Evolutionary conservation across 2,329 filamentous ascomycete species (phyloP), one percentile per base, ranked within the genome.

Genomic region (Amauroascus niger): DNA sequence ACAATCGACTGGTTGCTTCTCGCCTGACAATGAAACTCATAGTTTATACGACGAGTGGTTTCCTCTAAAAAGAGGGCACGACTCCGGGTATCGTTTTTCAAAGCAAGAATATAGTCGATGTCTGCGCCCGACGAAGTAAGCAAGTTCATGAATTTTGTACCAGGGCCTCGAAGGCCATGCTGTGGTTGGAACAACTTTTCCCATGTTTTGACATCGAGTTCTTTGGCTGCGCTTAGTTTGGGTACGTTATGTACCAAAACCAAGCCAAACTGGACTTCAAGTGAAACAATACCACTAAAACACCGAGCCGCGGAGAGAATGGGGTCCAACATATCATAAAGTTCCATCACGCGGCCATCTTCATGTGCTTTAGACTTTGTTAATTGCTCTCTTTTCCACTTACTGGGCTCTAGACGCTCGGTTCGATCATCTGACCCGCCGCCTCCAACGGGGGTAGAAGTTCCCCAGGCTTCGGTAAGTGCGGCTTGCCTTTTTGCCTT

Each of bases 61-160:
- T 51, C 32, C 3, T 46, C 26, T 5, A 22, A 61, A 39, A 71
- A 71, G 0, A 70, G 43, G 0, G 56, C 59, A 24, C 18, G 48
- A 35, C n/a, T 41, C 6, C 51, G 52, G 39, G 61, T 58, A 9
- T 58, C 57, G 9, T 59, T 62, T 37, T 65, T 65, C 33, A 71
- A 45, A 54, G 67, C 63, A 8, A 74, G 58, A 6, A 71, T 61
- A 47, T 67, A 58, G 52, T 74, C 70, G 44, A 72, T 57, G 50
- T 74, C 72, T 2, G 61, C 58, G 11, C 70, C 69, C n/a, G 66
- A 68, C 0, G 64, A 63, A n/a, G 71, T 73, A 14, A 74, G 52
- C 41, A 64, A 62, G 41, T 65, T 64, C 33, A 66, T 63, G 51
- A 74, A 73, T 6, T 60, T 64, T 1, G 66, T 66, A 6, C 60